Percentiles rank a stretch among this genome's conserved stretches.
Evolutionary conservation across 768 basidiomycete species (phyloP).

Genomic region (Lactarius deliciosus): DNA sequence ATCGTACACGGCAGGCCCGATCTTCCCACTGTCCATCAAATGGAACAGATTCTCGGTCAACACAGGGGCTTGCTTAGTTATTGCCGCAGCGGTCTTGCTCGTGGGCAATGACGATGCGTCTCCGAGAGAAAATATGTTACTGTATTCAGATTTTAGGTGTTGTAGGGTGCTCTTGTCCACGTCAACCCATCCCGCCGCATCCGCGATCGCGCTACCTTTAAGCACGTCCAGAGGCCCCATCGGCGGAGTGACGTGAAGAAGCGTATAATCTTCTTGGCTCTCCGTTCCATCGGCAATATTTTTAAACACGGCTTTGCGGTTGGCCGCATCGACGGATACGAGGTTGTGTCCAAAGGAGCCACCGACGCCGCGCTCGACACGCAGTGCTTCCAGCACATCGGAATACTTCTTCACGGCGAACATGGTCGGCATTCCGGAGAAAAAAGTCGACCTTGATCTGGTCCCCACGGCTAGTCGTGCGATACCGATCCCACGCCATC

Average conservation of each 20-base stretch:
- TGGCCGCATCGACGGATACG: constrained; percentile 63
- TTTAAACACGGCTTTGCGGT: constrained; percentile 83
- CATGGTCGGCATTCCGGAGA: constrained; percentile 93
- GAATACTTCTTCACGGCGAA: constrained; percentile 97
- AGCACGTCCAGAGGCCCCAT: constrained; percentile 87
- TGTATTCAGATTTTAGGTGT: constrained; percentile 75
- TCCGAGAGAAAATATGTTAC: constrained; percentile 88
- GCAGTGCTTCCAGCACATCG: constrained; percentile 75
- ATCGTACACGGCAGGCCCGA: constrained; percentile 72
- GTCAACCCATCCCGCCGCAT: constrained; percentile 85
- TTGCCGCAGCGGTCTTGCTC: constrained; percentile 94
- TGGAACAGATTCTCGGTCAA: constrained; percentile 85
- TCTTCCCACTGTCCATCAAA: constrained; percentile 67
- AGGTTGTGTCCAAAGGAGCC: constrained; percentile 84
- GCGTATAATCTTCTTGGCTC: constrained; percentile 72
- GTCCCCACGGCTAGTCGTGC: constrained; percentile 54
- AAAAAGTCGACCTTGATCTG: constrained; percentile 74
- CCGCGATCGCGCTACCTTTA: constrained; percentile 73
- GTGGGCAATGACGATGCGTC: constrained; percentile 92
- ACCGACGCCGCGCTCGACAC: constrained; percentile 76
- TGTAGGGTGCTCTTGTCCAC: constrained; percentile 80
- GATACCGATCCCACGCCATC: constrained; percentile 90
- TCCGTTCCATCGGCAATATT: constrained; percentile 62
- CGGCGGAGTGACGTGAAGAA: constrained; percentile 86
- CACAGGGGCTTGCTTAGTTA: constrained; percentile 88